These are phyloP conservation scores for Suillus plorans DNA, from an alignment of 768 basidiomycete genomes.

Conservation along the genomic window DNA sequence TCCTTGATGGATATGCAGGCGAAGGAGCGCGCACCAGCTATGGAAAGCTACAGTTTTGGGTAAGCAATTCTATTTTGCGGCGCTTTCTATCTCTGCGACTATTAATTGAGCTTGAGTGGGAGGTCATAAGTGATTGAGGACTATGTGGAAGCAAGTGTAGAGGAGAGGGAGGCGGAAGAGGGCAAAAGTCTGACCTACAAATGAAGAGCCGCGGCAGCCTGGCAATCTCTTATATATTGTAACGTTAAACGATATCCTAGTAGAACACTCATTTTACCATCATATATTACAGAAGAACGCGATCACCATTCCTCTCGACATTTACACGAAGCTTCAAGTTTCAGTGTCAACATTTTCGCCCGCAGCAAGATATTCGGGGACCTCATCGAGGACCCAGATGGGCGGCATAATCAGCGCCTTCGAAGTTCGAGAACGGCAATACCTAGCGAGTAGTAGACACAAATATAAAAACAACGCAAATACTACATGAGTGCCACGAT, in stretches of 20 bases:
- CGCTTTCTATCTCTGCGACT: background rate
- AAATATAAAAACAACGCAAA: conserved; percentile 5
- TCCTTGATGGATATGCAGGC: background rate
- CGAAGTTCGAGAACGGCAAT: too few species aligned
- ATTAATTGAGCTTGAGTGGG: background rate
- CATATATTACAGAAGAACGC: background rate
- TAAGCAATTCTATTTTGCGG: background rate
- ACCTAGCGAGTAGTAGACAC: background rate
- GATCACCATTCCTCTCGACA: background rate
- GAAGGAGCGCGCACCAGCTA: background rate
- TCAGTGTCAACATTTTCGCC: background rate
- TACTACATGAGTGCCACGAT: conserved; percentile 2
- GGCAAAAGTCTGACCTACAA: background rate
- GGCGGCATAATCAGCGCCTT: too few species aligned
- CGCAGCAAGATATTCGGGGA: background rate
- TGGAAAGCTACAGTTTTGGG: background rate
- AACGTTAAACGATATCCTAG: background rate
- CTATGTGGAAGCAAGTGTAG: background rate
- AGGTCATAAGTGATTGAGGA: background rate
- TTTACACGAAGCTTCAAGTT: background rate
- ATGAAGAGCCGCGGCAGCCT: background rate
- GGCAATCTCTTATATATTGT: background rate
- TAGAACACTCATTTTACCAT: background rate
- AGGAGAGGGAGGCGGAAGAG: background rate
- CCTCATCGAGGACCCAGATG: too few species aligned